phyloP scores from a whole-genome alignment of 805 yeast genomes.

The Isabelozyma rhagii region DNA sequence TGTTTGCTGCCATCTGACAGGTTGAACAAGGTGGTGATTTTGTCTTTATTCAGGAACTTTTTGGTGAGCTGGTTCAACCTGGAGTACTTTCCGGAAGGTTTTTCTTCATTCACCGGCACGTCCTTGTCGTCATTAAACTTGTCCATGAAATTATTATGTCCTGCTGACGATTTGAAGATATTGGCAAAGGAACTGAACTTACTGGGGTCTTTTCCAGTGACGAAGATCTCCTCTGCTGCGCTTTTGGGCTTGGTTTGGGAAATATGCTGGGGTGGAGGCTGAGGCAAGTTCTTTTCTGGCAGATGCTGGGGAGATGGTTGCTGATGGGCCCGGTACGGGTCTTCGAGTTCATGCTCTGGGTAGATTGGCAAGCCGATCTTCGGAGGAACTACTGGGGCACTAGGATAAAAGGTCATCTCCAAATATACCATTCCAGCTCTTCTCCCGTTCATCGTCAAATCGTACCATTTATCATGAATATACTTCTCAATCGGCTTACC shows the following conservation, averaged over 20 bases:
- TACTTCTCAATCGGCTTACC: constrained; percentile 47
- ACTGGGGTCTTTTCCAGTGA: constrained; percentile 3
- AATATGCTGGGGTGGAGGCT: constrained; percentile 11
- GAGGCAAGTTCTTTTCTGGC: constrained; percentile 1
- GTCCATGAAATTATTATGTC: not conserved
- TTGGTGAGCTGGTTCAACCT: constrained; percentile 27
- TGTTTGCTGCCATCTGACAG: constrained; percentile 1
- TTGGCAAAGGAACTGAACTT: not conserved
- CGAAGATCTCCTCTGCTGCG: constrained; percentile 24
- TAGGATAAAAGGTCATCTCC: constrained; percentile 89
- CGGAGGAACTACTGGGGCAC: constrained; percentile 42
- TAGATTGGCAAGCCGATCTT: constrained; percentile 14
- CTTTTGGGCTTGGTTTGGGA: constrained; percentile 5
- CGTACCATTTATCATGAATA: constrained; percentile 87
- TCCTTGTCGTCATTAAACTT: constrained; percentile 2
- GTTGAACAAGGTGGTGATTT: constrained; percentile 25
- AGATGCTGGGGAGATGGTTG: not conserved
- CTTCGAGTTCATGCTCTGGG: constrained; percentile 2
- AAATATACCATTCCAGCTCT: constrained; percentile 86
- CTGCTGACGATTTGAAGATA: not conserved
- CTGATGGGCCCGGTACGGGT: not conserved
- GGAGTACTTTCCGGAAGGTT: constrained; percentile 15
- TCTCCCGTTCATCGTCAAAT: constrained; percentile 59
- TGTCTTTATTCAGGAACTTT: constrained; percentile 33
- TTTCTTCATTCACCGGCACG: constrained; percentile 7